A percentile compares a stretch with the other conserved stretches of the same genome.
Conservation (phyloP, 371 early-diverging fungal species). For the Syncephalastrum sp. region DNA sequence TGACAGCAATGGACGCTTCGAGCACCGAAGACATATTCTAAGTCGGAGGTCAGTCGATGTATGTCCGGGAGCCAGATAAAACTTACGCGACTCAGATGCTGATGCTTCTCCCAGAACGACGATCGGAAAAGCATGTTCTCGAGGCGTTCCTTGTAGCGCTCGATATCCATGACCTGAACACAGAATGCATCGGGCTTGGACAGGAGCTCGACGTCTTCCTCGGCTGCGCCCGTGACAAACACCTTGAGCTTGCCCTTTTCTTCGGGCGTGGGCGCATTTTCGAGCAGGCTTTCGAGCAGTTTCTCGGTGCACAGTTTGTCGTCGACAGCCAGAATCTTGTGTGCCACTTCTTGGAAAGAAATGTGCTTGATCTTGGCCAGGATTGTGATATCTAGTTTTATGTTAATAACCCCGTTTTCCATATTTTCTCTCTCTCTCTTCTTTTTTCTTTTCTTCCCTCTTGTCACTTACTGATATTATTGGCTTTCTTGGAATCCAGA, state of each 20-base stretch:
- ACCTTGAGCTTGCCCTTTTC: constrained; percentile 73
- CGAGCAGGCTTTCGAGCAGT: constrained; percentile 64
- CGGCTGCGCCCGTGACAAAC: constrained; percentile 64
- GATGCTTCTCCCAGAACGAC: constrained; percentile 75
- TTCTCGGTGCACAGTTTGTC: constrained; percentile 64
- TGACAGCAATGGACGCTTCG: constrained; percentile 55
- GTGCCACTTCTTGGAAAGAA: constrained; percentile 56
- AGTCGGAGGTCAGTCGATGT: background rate
- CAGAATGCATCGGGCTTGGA: constrained; percentile 85
- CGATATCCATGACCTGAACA: constrained; percentile 73
- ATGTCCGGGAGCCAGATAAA: background rate
- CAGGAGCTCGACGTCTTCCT: constrained; percentile 63
- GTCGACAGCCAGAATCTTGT: constrained; percentile 63
- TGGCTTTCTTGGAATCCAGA: constrained; percentile 72
- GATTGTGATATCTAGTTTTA: constrained; percentile 57
- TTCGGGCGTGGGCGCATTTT: constrained; percentile 69
- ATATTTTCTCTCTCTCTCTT: background rate
- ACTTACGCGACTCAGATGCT: constrained; percentile 64
- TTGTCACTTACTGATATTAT: constrained; percentile 66
- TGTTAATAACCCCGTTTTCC: background rate
- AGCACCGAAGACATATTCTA: constrained; percentile 52
- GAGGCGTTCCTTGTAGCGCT: constrained; percentile 78
- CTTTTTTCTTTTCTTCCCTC: background rate
- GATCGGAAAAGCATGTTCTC: constrained; percentile 72
- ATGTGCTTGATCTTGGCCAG: constrained; percentile 68